Evolutionary conservation across 257 asterid species (phyloP), one percentile per base, ranked within the genome.

Genomic region (Buddleja alternifolia): DNA sequence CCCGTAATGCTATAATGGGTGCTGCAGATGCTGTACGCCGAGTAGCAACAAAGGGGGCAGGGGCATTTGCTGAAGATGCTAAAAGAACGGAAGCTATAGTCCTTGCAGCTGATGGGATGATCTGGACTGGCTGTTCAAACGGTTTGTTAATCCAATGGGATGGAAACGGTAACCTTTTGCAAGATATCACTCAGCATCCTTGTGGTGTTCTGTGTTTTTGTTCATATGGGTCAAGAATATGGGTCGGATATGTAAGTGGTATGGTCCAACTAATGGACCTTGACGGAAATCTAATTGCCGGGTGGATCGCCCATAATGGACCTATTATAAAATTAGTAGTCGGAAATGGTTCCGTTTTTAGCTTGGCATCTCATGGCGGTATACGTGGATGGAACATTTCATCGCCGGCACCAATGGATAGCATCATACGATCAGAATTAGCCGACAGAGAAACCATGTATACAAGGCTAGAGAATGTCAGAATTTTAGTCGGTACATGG

Each of bases 11-110:
- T 24, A 78, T 94, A 25, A 73, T 87, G 84, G 97, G 99, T n/a
- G 99, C 99, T 39, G 99, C 97, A 3, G 99, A 84, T 82, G 99
- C 99, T 23, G 97, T 94, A 47, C 85, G 97, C 4, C 81, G 99
- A 63, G 99, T 82, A 71, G 97, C 97, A 59, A 63, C 87, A 8
- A 90, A 84, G 69, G 95, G 97, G 1, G 77, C 96, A 1, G 96
- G 92, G 53, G 87, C 85, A 32, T 88, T 78, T 21, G 80, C 32
- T 0, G 99, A 94, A 36, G 99, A 91, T 23, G 66, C 77, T 44
- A 89, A 79, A 62, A 89, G 83, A 71, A 91, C 97, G 0, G 99
- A 94, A 67, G 87, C 97, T 56, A 69, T 91, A 67, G 83, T 89
- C 2, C 80, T 87, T 53, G 82, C 97, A 21, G 73, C 89, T 10